Evolutionary conservation across 2,329 filamentous ascomycete genomes (phyloP), one percentile per base, ranked within the genome.

Genomic region (Chrysosporium keratinophilum): DNA sequence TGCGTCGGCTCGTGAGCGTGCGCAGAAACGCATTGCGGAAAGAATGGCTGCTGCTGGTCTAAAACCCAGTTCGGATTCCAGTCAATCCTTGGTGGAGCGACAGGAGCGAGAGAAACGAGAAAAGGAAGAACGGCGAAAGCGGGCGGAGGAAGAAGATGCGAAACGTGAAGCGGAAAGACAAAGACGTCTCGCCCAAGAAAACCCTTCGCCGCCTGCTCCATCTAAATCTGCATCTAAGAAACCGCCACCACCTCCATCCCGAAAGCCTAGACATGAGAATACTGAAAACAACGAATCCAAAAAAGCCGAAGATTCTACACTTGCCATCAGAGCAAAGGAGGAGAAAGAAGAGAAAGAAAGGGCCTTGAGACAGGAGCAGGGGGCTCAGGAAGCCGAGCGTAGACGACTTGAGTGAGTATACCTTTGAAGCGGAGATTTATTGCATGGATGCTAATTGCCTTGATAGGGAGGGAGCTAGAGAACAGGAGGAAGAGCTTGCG

Each of bases 11-110:
- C 95, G 94, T 68, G 90, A 96, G 68, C 91, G 96, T 68, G 94
- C 93, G 7, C 90, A 97, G 68, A 88, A 91, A 66, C 87, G 91
- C 56, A 97, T 98, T 85, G 91, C 93, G 35, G 93, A 97, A 69
- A 84, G 93, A 56, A 80, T 98, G 63, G 93, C 93, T 56, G 91
- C 91, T 45, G 80, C 97, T 57, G 93, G 93, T 35, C 85, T 98
- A 66, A 95, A 88, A 68, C 83, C 88, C 31, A 85, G 87, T 5
- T 76, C 77, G 15, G 94, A 94, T 65, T 73, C 84, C 39, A 84
- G 85, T 2, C 93, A 98, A 72, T 87, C 83, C 31, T 74, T 89
- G 34, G 80, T 85, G 54, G 90, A 98, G 71, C 81, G 89, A 57
- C 81, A 86, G 55, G 93, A 97, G 66, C 86, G 93, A 28, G 93